These are phyloP conservation scores for Dactylellina drechsleri DNA, from an alignment of 2,329 filamentous ascomycete species.

Conservation along the genomic window DNA sequence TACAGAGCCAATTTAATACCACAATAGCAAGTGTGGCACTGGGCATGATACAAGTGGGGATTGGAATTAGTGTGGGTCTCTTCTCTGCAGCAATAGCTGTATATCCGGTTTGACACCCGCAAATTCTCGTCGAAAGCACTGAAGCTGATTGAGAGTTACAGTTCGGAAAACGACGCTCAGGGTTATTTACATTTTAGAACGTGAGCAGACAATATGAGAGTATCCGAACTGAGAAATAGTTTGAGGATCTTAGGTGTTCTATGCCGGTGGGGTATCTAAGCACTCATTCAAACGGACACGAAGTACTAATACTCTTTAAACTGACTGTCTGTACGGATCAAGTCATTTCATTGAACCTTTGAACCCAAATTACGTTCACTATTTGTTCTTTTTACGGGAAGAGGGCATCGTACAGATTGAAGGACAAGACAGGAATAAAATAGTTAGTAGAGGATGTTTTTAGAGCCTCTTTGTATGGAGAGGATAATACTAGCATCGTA, in stretches of 20 bases:
- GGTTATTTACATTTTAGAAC: slow-evolving; percentile 67
- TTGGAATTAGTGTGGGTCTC: slow-evolving; percentile 71
- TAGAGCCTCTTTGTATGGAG: too few species aligned
- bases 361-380: too few species aligned
- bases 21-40: slow-evolving; percentile 68
- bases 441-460: too few species aligned
- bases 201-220: background rate
- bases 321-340: too few species aligned
- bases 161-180: slow-evolving; percentile 69
- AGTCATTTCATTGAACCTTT: too few species aligned
- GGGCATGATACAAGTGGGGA: slow-evolving; percentile 71
- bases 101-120: slow-evolving; percentile 59
- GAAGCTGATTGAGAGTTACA: background rate
- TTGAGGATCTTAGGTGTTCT: background rate
- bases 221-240: background rate
- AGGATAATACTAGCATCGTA: too few species aligned
- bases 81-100: slow-evolving; percentile 66
- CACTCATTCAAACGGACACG: too few species aligned
- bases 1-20: slow-evolving; percentile 59
- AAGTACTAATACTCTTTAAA: too few species aligned
- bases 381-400: too few species aligned
- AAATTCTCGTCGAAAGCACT: background rate
- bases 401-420: too few species aligned
- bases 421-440: too few species aligned
- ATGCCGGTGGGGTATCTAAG: too few species aligned